Conservation (phyloP, 2,329 filamentous ascomycete genomes). For the Golovinomyces cichoracearum region DNA sequence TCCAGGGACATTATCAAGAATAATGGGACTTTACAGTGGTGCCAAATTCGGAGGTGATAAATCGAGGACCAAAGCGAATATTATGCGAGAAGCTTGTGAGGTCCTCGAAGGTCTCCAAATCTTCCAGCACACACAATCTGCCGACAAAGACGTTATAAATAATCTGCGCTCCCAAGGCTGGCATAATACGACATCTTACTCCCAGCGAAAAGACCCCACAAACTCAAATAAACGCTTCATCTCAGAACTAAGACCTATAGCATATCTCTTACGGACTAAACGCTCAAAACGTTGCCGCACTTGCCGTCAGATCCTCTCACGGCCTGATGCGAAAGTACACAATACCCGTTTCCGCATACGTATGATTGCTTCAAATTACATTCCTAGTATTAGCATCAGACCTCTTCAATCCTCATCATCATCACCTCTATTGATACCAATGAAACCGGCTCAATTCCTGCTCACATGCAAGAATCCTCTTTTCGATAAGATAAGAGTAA, state of each 20-base stretch:
- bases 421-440: conserved; percentile 14
- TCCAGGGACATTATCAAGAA: conserved; percentile 56
- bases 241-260: conserved; percentile 53
- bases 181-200: conserved; percentile 30
- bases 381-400: conserved; percentile 55
- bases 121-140: conserved; percentile 24
- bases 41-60: conserved; percentile 36
- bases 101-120: conserved; percentile 45
- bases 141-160: conserved; percentile 32
- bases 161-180: conserved; percentile 34
- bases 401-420: conserved; percentile 23
- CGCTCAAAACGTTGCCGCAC: conserved; percentile 77
- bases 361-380: conserved; percentile 64
- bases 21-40: conserved; percentile 70
- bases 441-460: conserved; percentile 47
- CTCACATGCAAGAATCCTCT: conserved; percentile 82
- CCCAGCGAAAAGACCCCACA: conserved; percentile 27
- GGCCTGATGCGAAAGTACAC: conserved; percentile 72
- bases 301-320: conserved; percentile 84
- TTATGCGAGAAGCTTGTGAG: conserved; percentile 57
- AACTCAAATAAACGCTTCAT: conserved; percentile 29
- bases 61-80: conserved; percentile 36
- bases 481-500: conserved; percentile 72
- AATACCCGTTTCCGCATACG: conserved; percentile 83
- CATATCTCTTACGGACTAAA: conserved; percentile 67